Evolutionary conservation across 306 rosid species (phyloP).

Genomic region (Quercus glauca): DNA sequence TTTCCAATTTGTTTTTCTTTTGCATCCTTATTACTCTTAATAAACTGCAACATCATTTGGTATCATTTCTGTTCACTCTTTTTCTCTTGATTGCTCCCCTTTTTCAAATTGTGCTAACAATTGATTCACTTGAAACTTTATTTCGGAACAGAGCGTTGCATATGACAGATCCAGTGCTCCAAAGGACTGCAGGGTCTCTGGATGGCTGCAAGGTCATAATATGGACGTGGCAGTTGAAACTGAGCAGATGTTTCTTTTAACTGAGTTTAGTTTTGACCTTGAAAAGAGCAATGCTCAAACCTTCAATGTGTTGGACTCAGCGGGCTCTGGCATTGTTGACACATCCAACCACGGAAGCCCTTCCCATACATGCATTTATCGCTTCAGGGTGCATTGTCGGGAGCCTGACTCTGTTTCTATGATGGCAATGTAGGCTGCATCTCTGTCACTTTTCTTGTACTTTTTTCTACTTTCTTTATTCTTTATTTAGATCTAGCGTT

Average conservation of each 20-base stretch:
- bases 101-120: constrained; percentile 1
- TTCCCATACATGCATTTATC: constrained; percentile 93
- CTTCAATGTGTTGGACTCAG: constrained; percentile 45
- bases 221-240: constrained; percentile 29
- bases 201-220: constrained; percentile 64
- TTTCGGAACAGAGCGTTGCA: constrained; percentile 68
- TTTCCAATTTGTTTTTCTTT: not conserved
- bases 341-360: constrained; percentile 86
- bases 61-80: not conserved
- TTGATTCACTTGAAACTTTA: not conserved
- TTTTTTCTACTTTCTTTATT: constrained; percentile 17
- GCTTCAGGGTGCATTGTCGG: constrained; percentile 83
- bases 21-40: not conserved
- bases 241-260: constrained; percentile 48
- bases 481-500: constrained; percentile 36
- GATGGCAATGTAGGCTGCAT: constrained; percentile 46
- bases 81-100: not conserved
- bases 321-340: constrained; percentile 44
- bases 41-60: not conserved
- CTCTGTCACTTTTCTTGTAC: constrained; percentile 25
- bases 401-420: constrained; percentile 62
- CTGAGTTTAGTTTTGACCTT: constrained; percentile 75
- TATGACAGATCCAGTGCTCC: constrained; percentile 89
- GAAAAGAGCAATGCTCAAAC: constrained; percentile 98
- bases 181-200: constrained; percentile 82